Base-by-base conservation (phyloP, 2,329 filamentous ascomycete species). In the Geosmithia flava region DNA sequence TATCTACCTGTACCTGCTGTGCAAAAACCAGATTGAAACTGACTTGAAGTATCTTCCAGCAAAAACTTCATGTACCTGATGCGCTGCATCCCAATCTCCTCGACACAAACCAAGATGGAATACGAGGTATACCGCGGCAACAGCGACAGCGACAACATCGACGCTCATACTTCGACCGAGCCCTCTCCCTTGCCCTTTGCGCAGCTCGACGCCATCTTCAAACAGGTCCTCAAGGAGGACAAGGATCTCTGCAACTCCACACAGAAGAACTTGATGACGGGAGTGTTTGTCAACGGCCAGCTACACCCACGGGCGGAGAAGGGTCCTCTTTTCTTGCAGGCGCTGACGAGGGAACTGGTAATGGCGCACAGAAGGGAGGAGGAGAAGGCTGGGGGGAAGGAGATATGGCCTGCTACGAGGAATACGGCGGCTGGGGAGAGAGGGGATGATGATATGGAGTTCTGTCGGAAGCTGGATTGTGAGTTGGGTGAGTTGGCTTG, bases 11-110 rank as follows among this genome's bases (percentile, higher is more conserved):
- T 16, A 8, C 39, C 16, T 42, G 19, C 39, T 17, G 15, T 7
- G 15, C 16, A 7, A 42, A 6, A 15, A 7, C n/a, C n/a, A n/a
- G 16, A 15, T 10, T 16, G 20, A 29, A 20, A 6, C 11, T 17
- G n/a, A 6, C 45, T 45, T 27, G 33, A 13, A 3, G 7, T 7
- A 15, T 20, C 7, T 2, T 17, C 1, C 10, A 75, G 73, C 15
- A 70, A 74, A n/a, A 68, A 81, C 61, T 81, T 81, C 61, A 74
- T 83, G 62, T 78, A 80, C 66, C 72, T 81, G 48, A 77, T 81
- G 57, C 68, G 77, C 50, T 81, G 81, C 60, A 67, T 81, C 13
- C 80, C 80, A 11, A 69, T 64, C 45, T 65, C 67, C 2, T 66
- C 78, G 0, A 68, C 62, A 33, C 70, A 62, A 42, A 74, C 72